phyloP scores from a whole-genome alignment of 2,329 filamentous ascomycete species.

The Xylariaceae sp. region DNA sequence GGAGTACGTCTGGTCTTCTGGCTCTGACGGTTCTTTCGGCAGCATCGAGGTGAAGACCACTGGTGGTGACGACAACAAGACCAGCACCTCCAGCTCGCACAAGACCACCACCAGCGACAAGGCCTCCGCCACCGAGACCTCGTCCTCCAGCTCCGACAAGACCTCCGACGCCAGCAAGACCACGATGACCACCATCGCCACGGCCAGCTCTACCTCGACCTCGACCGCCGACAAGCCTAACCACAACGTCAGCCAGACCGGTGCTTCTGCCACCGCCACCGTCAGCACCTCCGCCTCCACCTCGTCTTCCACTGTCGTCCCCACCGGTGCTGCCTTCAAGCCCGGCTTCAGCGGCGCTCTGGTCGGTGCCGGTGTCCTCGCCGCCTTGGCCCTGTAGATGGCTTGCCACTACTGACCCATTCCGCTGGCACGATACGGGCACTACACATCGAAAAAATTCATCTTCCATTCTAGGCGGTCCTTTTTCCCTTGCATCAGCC shows the following conservation, averaged over 20 bases:
- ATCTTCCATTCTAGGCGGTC: slow-evolving; percentile 26
- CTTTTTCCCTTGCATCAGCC: slow-evolving; percentile 16
- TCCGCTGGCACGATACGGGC: slow-evolving; percentile 2
- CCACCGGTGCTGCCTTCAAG: slow-evolving; percentile 25
- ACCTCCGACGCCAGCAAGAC: slow-evolving; percentile 12
- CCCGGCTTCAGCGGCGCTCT: slow-evolving; percentile 24
- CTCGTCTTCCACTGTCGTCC: slow-evolving; percentile 5
- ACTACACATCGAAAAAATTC: slow-evolving; percentile 17
- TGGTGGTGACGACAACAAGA: slow-evolving; percentile 26
- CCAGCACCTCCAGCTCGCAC: slow-evolving; percentile 19
- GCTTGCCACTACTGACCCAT: slow-evolving; percentile 1
- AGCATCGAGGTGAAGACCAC: slow-evolving; percentile 48
- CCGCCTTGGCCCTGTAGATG: slow-evolving; percentile 27
- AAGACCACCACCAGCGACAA: slow-evolving; percentile 17
- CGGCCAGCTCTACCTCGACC: slow-evolving; percentile 19
- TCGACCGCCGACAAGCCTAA: background rate
- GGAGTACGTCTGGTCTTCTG: slow-evolving; percentile 47
- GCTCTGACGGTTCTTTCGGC: slow-evolving; percentile 44
- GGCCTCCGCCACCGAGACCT: slow-evolving; percentile 18
- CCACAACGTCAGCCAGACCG: slow-evolving; percentile 6
- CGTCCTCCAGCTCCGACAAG: slow-evolving; percentile 19
- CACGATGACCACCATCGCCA: slow-evolving; percentile 24
- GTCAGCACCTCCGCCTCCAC: background rate
- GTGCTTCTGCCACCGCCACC: slow-evolving; percentile 10
- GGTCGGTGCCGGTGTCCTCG: slow-evolving; percentile 26